phyloP scores from a whole-genome alignment of 2,329 filamentous ascomycete species.

The Cytospora mali region DNA sequence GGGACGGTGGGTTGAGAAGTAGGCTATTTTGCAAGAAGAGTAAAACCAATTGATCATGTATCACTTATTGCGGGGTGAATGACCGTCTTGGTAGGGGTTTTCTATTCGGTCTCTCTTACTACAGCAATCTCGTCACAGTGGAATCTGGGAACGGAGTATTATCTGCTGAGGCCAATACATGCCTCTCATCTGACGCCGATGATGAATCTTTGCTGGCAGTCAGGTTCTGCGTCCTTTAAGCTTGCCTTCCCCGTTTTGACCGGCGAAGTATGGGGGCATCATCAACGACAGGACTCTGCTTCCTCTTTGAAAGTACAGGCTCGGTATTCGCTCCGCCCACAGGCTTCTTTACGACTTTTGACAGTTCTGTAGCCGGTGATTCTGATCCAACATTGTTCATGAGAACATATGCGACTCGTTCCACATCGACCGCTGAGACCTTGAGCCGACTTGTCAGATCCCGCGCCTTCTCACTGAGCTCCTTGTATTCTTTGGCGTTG shows the following conservation, averaged over 20 bases:
- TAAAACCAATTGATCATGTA: too few relatives aligned
- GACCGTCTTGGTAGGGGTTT: too few relatives aligned
- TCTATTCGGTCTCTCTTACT: too few relatives aligned
- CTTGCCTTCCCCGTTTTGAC: not conserved
- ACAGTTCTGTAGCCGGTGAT: not conserved
- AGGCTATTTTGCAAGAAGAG: too few relatives aligned
- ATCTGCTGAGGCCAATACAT: too few relatives aligned
- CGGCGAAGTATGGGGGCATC: not conserved
- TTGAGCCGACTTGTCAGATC: constrained; percentile 51
- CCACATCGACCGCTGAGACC: constrained; percentile 63
- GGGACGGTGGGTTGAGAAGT: too few relatives aligned
- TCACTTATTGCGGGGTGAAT: too few relatives aligned
- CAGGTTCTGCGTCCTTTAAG: not conserved
- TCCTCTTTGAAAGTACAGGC: not conserved
- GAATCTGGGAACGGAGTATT: too few relatives aligned
- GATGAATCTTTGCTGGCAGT: not conserved
- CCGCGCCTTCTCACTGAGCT: constrained; percentile 50
- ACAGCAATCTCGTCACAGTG: too few relatives aligned
- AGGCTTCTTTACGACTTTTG: constrained; percentile 9
- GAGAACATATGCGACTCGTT: constrained; percentile 72
- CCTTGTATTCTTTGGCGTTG: constrained; percentile 66
- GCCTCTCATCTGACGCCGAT: not conserved
- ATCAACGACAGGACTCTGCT: not conserved
- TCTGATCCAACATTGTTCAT: constrained; percentile 45
- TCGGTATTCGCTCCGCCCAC: not conserved